phyloP scores from a whole-genome alignment of 352 stramenopile species.

The Plasmopara muralis region DNA sequence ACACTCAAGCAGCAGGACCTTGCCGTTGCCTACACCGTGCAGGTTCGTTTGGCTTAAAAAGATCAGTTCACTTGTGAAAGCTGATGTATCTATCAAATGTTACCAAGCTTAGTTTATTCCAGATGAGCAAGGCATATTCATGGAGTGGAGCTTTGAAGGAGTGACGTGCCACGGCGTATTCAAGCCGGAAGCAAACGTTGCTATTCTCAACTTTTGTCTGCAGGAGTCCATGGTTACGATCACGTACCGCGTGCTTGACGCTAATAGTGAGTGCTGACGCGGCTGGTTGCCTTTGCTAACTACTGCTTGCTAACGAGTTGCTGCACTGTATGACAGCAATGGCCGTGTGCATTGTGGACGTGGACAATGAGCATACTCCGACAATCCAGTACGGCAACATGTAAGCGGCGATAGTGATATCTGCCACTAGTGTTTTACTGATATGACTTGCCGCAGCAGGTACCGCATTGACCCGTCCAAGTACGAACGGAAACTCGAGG shows the following conservation, averaged over 20 bases:
- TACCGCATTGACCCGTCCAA: conserved; percentile 72
- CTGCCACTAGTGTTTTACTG: not conserved
- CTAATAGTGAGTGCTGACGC: conserved; percentile 48
- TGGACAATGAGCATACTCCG: conserved; percentile 75
- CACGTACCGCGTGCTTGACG: conserved; percentile 71
- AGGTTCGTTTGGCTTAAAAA: conserved; percentile 26
- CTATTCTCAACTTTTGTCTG: conserved; percentile 79
- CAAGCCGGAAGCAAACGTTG: conserved; percentile 70
- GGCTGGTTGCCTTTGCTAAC: not conserved
- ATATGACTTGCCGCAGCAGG: conserved; percentile 23
- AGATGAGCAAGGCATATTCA: conserved; percentile 69
- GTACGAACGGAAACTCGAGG: conserved; percentile 50
- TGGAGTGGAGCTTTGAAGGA: conserved; percentile 83
- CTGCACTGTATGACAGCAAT: conserved; percentile 41
- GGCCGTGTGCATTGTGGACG: conserved; percentile 78
- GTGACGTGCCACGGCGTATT: conserved; percentile 79
- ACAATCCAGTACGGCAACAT: conserved; percentile 83
- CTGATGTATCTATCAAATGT: conserved; percentile 3
- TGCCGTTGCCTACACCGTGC: conserved; percentile 68
- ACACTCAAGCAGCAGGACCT: conserved; percentile 69
- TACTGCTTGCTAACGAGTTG: not conserved
- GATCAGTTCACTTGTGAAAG: not conserved
- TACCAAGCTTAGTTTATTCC: conserved; percentile 54
- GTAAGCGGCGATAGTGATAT: conserved; percentile 22
- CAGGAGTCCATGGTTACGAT: conserved; percentile 83